Conservation (phyloP, 1,139 yeast genomes). For the Ogataea hybrid region DNA sequence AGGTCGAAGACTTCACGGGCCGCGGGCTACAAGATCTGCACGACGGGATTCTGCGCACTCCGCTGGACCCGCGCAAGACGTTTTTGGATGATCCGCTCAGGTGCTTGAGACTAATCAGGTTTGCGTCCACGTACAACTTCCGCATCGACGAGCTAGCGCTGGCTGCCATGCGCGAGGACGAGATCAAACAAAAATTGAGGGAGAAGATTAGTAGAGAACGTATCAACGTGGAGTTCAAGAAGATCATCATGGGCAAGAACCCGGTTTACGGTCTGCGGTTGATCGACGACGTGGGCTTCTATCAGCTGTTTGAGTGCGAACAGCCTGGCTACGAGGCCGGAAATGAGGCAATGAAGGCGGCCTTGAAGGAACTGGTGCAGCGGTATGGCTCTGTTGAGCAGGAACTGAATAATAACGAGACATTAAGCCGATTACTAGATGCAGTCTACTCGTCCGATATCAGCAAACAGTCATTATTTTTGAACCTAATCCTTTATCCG, state of each 20-base stretch:
- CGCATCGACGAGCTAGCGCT: slow-evolving; percentile 56
- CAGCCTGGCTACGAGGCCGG: slow-evolving; percentile 15
- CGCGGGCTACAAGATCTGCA: slow-evolving; percentile 70
- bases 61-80: slow-evolving; percentile 79
- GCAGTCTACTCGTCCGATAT: slow-evolving; percentile 25
- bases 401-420: slow-evolving; percentile 7
- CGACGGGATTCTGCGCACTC: slow-evolving; percentile 77
- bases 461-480: slow-evolving; percentile 43
- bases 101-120: slow-evolving; percentile 78
- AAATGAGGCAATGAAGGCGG: slow-evolving; percentile 15
- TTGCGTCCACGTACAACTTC: slow-evolving; percentile 79
- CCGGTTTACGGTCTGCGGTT: slow-evolving; percentile 65
- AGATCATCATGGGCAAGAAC: slow-evolving; percentile 62
- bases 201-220: slow-evolving; percentile 87
- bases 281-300: slow-evolving; percentile 54
- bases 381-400: slow-evolving; percentile 11
- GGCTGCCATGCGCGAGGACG: slow-evolving; percentile 61
- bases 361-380: slow-evolving; percentile 15
- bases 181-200: slow-evolving; percentile 57
- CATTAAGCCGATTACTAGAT: slow-evolving; percentile 11
- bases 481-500: slow-evolving; percentile 47
- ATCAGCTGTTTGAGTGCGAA: slow-evolving; percentile 53
- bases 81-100: slow-evolving; percentile 92
- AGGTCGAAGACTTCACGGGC: slow-evolving; percentile 83
- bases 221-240: slow-evolving; percentile 81